phyloP scores from a whole-genome alignment of 2,329 filamentous ascomycete species.

The Arthrobotrys sinensis region DNA sequence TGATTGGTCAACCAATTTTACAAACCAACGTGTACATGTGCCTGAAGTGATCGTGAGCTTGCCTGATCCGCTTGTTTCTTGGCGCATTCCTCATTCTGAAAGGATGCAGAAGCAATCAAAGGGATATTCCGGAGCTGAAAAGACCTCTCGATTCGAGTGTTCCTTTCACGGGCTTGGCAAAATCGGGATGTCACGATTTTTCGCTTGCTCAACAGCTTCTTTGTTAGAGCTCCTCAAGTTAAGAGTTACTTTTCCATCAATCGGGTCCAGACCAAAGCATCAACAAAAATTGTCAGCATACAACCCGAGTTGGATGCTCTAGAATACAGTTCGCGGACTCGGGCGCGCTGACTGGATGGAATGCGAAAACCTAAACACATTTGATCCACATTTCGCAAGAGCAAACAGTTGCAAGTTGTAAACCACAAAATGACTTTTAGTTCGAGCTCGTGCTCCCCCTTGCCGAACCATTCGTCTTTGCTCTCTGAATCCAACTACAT shows the following conservation, averaged over 20 bases:
- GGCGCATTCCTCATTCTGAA: neutral
- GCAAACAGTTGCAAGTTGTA: slow-evolving; percentile 1
- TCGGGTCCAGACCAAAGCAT: neutral
- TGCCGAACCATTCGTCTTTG: neutral
- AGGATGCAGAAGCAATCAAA: neutral
- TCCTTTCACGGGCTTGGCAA: neutral
- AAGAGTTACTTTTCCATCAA: neutral
- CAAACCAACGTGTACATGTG: slow-evolving; percentile 18
- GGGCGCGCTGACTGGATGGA: neutral
- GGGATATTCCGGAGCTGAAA: slow-evolving; percentile 19
- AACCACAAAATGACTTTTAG: neutral
- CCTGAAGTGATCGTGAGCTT: slow-evolving; percentile 2
- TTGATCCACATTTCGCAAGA: slow-evolving; percentile 18
- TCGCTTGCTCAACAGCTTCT: neutral
- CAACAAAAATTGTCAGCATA: neutral
- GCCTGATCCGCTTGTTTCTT: slow-evolving; percentile 2
- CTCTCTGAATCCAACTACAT: neutral
- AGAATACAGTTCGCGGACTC: neutral
- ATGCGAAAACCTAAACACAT: neutral
- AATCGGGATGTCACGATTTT: neutral
- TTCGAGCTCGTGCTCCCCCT: slow-evolving; percentile 6
- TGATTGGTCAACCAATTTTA: slow-evolving; percentile 25
- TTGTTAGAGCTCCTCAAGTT: neutral
- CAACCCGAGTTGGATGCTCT: neutral
- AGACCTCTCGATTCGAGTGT: neutral